Conservation (phyloP, 169 alveolate species). For the Cryptosporidium viatorum region DNA sequence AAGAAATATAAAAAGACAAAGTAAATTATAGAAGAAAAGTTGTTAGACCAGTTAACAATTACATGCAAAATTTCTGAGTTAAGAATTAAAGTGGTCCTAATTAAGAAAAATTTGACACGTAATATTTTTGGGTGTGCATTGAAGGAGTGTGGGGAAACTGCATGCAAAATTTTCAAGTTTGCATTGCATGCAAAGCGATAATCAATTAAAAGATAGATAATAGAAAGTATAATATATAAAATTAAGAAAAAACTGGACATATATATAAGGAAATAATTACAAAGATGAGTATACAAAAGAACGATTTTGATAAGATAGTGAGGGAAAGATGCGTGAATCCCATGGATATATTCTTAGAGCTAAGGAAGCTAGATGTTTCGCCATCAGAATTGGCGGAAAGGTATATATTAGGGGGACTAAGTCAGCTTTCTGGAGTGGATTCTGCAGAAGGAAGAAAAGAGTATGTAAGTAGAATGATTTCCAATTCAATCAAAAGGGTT, state of each 20-base stretch:
- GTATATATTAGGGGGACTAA: slow-evolving; percentile 13
- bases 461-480: slow-evolving; percentile 31
- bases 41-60: neutral
- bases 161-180: neutral
- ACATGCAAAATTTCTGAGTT: neutral
- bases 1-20: too few relatives aligned
- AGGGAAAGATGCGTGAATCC: slow-evolving; percentile 24
- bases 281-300: neutral
- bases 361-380: slow-evolving; percentile 30
- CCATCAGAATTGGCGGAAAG: slow-evolving; percentile 37
- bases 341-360: slow-evolving; percentile 22
- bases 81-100: neutral
- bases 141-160: slow-evolving; percentile 16
- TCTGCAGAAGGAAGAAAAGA: neutral
- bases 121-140: neutral
- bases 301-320: slow-evolving; percentile 1
- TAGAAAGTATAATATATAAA: neutral
- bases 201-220: neutral
- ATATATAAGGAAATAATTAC: too few relatives aligned
- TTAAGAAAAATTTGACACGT: neutral
- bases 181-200: neutral
- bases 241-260: neutral
- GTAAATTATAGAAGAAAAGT: neutral
- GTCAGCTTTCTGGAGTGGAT: neutral
- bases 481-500: slow-evolving; percentile 8